A percentile compares a stretch with the other conserved stretches of the same genome.
phyloP scores from a whole-genome alignment of 192 early-diverging fungal genomes.

The Jimgerdemannia flammicorona region DNA sequence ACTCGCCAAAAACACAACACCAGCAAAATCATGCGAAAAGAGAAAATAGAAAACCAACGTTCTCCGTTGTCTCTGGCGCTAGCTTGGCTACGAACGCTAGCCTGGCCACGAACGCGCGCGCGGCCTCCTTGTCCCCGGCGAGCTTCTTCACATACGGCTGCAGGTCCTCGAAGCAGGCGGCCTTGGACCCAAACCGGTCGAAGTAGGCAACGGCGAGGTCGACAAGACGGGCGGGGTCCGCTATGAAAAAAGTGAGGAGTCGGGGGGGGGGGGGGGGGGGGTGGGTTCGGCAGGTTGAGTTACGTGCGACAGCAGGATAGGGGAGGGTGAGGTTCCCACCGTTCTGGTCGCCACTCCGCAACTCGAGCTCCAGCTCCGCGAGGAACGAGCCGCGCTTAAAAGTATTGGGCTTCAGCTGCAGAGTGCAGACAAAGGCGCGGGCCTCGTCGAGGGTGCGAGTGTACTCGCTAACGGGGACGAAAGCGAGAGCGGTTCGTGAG shows the following conservation, averaged over 20 bases:
- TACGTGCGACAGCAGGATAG: no score
- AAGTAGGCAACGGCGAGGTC: conserved; percentile 54
- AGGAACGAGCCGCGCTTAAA: conserved; percentile 70
- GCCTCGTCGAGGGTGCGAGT: conserved; percentile 32
- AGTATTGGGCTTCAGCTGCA: conserved; percentile 27
- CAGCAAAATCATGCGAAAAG: not conserved
- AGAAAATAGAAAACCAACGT: conserved; percentile 5
- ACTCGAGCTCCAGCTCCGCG: conserved; percentile 46
- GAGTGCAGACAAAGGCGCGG: conserved; percentile 29
- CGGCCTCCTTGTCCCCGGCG: conserved; percentile 7
- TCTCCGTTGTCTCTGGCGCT: conserved; percentile 26
- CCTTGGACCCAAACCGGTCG: conserved; percentile 55
- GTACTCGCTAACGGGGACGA: not conserved
- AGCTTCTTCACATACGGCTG: conserved; percentile 47
- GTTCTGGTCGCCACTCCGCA: not conserved
- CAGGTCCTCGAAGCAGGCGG: conserved; percentile 77
- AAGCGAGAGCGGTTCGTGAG: not conserved
- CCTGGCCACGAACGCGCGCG: conserved; percentile 30
- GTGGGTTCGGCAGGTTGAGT: not conserved
- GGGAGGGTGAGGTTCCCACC: not conserved
- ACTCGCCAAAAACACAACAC: not conserved
- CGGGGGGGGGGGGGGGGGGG: not conserved
- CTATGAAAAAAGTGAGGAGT: not conserved
- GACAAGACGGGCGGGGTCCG: not conserved
- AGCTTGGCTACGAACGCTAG: conserved; percentile 20